Conservation (phyloP, 2,329 filamentous ascomycete species). For the Didymella exigua region DNA sequence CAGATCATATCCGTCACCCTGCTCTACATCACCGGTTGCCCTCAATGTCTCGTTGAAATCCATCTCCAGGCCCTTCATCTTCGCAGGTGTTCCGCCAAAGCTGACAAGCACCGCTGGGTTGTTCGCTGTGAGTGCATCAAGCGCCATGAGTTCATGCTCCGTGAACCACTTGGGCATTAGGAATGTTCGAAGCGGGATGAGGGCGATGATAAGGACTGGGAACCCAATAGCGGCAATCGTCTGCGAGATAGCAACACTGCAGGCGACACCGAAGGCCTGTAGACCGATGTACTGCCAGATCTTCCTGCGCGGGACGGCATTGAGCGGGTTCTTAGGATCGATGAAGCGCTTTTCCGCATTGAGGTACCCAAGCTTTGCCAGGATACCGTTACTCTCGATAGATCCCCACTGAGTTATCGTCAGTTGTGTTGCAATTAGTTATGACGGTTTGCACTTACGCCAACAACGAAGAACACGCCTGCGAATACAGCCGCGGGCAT, state of each 20-base stretch:
- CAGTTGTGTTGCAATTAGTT: not conserved
- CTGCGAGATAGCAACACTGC: constrained; percentile 61
- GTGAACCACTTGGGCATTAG: constrained; percentile 58
- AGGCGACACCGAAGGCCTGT: constrained; percentile 56
- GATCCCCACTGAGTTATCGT: constrained; percentile 47
- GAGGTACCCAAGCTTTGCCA: constrained; percentile 56
- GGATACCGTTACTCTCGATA: constrained; percentile 56
- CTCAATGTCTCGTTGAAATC: constrained; percentile 23
- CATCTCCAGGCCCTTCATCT: constrained; percentile 37
- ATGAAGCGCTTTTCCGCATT: constrained; percentile 55
- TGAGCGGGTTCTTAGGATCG: constrained; percentile 54
- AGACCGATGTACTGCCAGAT: constrained; percentile 57
- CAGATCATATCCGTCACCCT: not conserved
- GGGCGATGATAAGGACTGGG: constrained; percentile 60
- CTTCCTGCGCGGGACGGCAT: constrained; percentile 50
- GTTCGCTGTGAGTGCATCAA: constrained; percentile 60
- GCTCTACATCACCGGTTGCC: constrained; percentile 18
- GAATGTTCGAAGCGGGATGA: constrained; percentile 61
- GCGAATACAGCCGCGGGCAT: constrained; percentile 60
- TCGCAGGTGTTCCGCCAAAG: constrained; percentile 54
- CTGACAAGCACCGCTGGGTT: constrained; percentile 59
- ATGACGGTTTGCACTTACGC: constrained; percentile 38
- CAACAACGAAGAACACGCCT: constrained; percentile 63
- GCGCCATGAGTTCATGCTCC: constrained; percentile 52
- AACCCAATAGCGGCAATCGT: constrained; percentile 64